These are phyloP conservation scores for Omphalotus guepiniiformis DNA, from an alignment of 768 basidiomycete species.

Conservation along the genomic window DNA sequence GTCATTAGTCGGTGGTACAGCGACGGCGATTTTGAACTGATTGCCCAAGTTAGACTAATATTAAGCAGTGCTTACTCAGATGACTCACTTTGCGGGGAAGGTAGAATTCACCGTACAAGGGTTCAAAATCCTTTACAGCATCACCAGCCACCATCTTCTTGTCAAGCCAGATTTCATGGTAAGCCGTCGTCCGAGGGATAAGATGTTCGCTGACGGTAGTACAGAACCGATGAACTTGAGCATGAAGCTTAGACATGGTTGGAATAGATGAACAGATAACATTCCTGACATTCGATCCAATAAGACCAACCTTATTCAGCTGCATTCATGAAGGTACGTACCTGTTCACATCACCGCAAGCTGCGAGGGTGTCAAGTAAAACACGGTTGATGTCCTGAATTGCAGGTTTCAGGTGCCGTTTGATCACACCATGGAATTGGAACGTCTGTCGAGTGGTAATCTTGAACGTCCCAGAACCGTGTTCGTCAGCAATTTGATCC, in stretches of 20 bases:
- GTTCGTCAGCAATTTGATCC: constrained; percentile 95
- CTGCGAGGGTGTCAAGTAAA: constrained; percentile 92
- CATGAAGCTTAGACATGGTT: constrained; percentile 80
- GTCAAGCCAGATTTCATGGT: constrained; percentile 99
- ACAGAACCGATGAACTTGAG: constrained; percentile 78
- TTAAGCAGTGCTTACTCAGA: neutral
- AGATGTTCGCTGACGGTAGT: constrained; percentile 82
- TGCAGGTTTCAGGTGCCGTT: constrained; percentile 90
- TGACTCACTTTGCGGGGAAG: constrained; percentile 82
- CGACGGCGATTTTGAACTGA: constrained; percentile 98
- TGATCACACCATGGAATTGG: constrained; percentile 99
- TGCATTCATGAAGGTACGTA: constrained; percentile 24
- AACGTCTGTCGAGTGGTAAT: constrained; percentile 97
- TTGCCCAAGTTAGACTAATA: constrained; percentile 6
- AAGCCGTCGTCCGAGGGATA: constrained; percentile 86
- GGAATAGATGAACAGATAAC: constrained; percentile 92
- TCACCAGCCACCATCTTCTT: constrained; percentile 95
- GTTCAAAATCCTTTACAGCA: constrained; percentile 91
- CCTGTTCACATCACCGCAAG: constrained; percentile 98
- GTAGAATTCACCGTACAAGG: constrained; percentile 97
- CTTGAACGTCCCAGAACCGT: constrained; percentile 92
- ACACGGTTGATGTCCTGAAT: constrained; percentile 94
- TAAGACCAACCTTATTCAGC: constrained; percentile 9
- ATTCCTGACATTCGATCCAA: constrained; percentile 48
- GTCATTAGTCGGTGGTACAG: constrained; percentile 94